phyloP scores from a whole-genome alignment of 495 filamentous ascomycete species.

The Aspergillus wentii region DNA sequence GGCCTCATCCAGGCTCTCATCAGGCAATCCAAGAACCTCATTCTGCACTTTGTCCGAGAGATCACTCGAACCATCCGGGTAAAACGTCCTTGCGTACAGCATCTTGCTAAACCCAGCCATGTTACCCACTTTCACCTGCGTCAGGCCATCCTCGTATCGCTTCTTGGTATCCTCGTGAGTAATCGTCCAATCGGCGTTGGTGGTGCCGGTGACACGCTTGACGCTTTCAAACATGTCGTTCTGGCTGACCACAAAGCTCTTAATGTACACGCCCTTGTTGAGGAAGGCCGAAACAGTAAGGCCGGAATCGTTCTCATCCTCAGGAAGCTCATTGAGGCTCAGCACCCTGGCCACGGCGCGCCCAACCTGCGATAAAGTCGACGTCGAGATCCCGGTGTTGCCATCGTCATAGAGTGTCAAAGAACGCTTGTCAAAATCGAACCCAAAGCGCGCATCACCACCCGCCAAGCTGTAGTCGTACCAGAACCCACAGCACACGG shows the following conservation, averaged over 20 bases:
- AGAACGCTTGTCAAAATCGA: conserved; percentile 38
- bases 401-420: conserved; percentile 50
- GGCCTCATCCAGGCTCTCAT: conserved; percentile 53
- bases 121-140: conserved; percentile 38
- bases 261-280: conserved; percentile 41
- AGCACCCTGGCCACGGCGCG: conserved; percentile 42
- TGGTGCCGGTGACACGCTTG: conserved; percentile 48
- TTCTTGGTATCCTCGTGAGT: conserved; percentile 33
- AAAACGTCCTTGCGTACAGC: conserved; percentile 50
- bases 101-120: conserved; percentile 41
- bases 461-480: conserved; percentile 47
- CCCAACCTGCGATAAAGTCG: conserved; percentile 44
- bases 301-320: conserved; percentile 38
- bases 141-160: conserved; percentile 41
- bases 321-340: conserved; percentile 40
- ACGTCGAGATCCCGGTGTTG: conserved; percentile 27
- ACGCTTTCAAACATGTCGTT: conserved; percentile 50
- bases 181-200: conserved; percentile 50
- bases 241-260: conserved; percentile 46
- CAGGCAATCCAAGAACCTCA: conserved; percentile 44
- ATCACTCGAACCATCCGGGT: conserved; percentile 31
- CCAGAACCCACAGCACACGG: conserved; percentile 46
- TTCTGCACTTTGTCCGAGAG: conserved; percentile 37
- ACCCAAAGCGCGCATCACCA: conserved; percentile 32
- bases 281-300: conserved; percentile 28